These are phyloP conservation scores for Vigna unguiculata DNA, from an alignment of 306 rosid species.

Conservation along the genomic window DNA sequence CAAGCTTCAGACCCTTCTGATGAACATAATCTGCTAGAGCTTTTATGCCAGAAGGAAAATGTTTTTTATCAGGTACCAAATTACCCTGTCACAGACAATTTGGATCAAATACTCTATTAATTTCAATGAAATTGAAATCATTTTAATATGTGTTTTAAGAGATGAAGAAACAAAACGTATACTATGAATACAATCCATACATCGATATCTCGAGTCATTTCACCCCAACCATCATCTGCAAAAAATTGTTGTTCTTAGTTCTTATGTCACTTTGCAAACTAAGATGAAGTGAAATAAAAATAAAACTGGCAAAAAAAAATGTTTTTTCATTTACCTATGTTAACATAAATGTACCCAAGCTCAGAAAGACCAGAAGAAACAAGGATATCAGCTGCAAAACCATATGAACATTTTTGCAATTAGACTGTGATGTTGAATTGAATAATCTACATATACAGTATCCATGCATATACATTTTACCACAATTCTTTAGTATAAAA, in stretches of 20 bases:
- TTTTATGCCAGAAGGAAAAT: conserved; percentile 90
- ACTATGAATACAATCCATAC: conserved; percentile 42
- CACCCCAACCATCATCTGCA: conserved; percentile 98
- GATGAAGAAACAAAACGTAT: background rate
- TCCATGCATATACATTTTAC: too few relatives aligned
- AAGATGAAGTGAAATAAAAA: background rate
- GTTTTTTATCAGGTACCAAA: conserved; percentile 69
- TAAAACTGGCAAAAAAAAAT: too few relatives aligned
- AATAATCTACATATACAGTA: too few relatives aligned
- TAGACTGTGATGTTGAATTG: too few relatives aligned
- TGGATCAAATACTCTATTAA: background rate
- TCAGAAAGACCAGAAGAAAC: conserved; percentile 83
- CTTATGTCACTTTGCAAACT: conserved; percentile 8
- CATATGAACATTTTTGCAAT: conserved; percentile 25
- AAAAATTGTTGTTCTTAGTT: background rate
- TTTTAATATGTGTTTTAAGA: background rate
- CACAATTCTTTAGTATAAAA: too few relatives aligned
- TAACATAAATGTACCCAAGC: conserved; percentile 87
- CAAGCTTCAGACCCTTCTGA: conserved; percentile 86
- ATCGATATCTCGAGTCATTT: conserved; percentile 68
- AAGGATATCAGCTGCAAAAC: conserved; percentile 87
- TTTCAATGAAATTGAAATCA: background rate
- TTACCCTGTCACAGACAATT: conserved; percentile 53
- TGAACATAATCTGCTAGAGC: conserved; percentile 92
- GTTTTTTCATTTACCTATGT: conserved; percentile 64